Conservation (phyloP, 116 monocot genomes). For the Trichopus zeylanicus region DNA sequence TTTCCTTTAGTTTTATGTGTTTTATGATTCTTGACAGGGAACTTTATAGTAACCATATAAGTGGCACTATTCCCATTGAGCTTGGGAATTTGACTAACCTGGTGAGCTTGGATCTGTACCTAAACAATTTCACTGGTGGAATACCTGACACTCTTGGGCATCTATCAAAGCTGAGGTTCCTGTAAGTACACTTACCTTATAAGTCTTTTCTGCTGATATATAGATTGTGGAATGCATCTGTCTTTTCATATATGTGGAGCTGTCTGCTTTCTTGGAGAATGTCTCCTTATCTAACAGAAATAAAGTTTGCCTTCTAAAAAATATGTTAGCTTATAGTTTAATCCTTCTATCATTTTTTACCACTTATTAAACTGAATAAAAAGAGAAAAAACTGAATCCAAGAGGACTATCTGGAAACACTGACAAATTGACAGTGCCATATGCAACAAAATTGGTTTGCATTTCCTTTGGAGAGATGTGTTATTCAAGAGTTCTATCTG, state of each 20-base stretch:
- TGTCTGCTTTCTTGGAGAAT: no score
- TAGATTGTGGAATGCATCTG: neutral
- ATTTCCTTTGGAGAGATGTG: neutral
- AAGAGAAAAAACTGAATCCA: neutral
- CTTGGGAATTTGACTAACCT: conserved; percentile 63
- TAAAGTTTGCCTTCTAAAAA: no score
- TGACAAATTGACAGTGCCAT: neutral
- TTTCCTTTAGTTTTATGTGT: neutral
- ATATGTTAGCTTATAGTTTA: no score
- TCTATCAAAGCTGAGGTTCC: conserved; percentile 54
- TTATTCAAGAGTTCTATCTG: neutral
- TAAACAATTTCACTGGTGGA: conserved; percentile 54
- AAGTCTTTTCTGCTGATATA: neutral
- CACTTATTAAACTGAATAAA: no score
- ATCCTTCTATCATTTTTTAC: no score
- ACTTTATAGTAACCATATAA: conserved; percentile 70
- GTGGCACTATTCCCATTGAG: conserved; percentile 52
- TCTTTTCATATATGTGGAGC: neutral
- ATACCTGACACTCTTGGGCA: conserved; percentile 63
- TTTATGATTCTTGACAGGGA: conserved; percentile 30
- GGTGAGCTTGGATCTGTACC: conserved; percentile 67
- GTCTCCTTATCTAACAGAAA: no score
- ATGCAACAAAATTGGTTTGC: neutral
- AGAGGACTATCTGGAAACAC: neutral
- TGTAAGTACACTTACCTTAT: conserved; percentile 27